Evolutionary conservation across 176 grass and related monocot genomes (phyloP).

Genomic region (Musa itinerans): DNA sequence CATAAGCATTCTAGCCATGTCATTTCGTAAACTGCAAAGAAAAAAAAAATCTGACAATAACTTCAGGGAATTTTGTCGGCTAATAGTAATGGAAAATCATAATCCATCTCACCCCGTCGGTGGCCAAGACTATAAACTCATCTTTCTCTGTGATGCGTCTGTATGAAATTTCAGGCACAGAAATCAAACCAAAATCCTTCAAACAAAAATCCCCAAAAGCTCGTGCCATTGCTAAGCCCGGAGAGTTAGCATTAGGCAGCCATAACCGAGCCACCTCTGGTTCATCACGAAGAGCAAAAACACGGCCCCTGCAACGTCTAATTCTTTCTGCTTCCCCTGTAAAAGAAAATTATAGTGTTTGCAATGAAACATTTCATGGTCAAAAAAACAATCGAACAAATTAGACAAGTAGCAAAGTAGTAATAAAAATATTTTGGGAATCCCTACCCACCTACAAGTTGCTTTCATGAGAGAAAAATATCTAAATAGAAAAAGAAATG

Average conservation of each 20-base stretch:
- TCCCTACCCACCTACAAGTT: no score
- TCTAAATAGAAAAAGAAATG: not conserved
- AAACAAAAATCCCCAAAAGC: slow-evolving; percentile 17
- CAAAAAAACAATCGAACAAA: not conserved
- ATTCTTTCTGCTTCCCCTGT: slow-evolving; percentile 16
- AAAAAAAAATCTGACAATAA: not conserved
- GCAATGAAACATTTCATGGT: not conserved
- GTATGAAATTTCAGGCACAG: slow-evolving; percentile 8
- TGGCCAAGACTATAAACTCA: slow-evolving; percentile 15
- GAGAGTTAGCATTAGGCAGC: not conserved
- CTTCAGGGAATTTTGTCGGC: not conserved
- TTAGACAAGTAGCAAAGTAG: not conserved
- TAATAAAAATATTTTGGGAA: not conserved
- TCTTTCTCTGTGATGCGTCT: slow-evolving; percentile 8
- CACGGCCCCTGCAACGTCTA: slow-evolving; percentile 1
- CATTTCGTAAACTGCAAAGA: not conserved
- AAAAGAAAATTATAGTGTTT: not conserved
- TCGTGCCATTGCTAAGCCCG: slow-evolving; percentile 17
- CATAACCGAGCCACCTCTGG: slow-evolving; percentile 8
- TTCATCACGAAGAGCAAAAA: slow-evolving; percentile 9
- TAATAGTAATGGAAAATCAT: not conserved
- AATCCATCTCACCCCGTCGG: slow-evolving; percentile 13
- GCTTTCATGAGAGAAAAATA: not conserved
- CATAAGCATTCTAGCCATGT: not conserved
- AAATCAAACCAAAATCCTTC: slow-evolving; percentile 16